phyloP scores from a whole-genome alignment of 2,329 filamentous ascomycete genomes.

The Gaeumannomyces tritici region DNA sequence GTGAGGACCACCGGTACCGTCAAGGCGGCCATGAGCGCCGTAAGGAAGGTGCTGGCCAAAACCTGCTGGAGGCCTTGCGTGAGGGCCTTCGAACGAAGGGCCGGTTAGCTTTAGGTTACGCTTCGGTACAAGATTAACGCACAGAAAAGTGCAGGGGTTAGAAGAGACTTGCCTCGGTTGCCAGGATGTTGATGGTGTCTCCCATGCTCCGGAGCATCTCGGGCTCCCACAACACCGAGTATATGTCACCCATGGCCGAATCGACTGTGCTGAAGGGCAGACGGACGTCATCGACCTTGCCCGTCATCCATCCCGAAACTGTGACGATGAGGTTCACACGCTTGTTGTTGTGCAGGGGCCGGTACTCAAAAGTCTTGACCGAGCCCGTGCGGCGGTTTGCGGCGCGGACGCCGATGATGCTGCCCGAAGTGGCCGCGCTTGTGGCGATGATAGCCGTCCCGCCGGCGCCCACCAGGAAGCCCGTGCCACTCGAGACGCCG shows the following conservation, averaged over 20 bases:
- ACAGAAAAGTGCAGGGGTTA: not conserved
- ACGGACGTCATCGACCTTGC: slow-evolving; percentile 92
- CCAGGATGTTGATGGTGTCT: slow-evolving; percentile 95
- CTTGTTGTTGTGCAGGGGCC: slow-evolving; percentile 96
- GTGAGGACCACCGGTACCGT: slow-evolving; percentile 88
- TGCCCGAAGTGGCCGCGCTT: slow-evolving; percentile 74
- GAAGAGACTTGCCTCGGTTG: slow-evolving; percentile 70
- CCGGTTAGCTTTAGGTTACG: not conserved
- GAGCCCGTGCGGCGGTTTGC: slow-evolving; percentile 82
- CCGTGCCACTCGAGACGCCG: slow-evolving; percentile 87
- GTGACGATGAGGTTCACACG: slow-evolving; percentile 92
- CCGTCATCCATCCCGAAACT: slow-evolving; percentile 95
- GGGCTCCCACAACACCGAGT: slow-evolving; percentile 94
- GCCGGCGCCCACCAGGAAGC: slow-evolving; percentile 83
- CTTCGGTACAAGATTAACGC: not conserved
- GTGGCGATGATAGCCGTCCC: slow-evolving; percentile 93
- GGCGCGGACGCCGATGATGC: slow-evolving; percentile 76
- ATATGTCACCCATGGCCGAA: slow-evolving; percentile 95
- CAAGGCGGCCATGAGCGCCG: slow-evolving; percentile 83
- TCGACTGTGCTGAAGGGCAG: slow-evolving; percentile 94
- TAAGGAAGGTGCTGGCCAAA: slow-evolving; percentile 78
- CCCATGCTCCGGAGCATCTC: slow-evolving; percentile 98
- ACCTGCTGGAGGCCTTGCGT: slow-evolving; percentile 96
- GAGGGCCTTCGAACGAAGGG: slow-evolving; percentile 53
- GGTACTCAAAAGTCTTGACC: slow-evolving; percentile 94